Percentiles rank a stretch among this genome's conserved stretches.
Conservation (phyloP, 2,329 filamentous ascomycete species). For the Sarocladiaceae sp. region DNA sequence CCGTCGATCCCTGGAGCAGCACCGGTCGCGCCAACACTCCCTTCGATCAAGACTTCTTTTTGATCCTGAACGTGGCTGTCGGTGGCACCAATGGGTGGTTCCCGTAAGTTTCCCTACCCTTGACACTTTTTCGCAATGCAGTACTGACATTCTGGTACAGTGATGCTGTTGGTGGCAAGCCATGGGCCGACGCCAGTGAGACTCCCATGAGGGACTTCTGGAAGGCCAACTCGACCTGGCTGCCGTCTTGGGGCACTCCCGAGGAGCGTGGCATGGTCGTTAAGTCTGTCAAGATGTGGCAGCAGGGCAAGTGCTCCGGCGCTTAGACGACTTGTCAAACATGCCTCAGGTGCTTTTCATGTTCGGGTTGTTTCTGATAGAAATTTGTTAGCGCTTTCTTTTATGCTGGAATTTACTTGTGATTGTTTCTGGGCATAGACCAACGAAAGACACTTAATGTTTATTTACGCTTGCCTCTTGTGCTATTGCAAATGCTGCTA, state of each 20-base stretch:
- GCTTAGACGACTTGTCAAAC: too few species aligned
- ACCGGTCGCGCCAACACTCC: constrained; percentile 38
- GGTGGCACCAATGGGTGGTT: constrained; percentile 47
- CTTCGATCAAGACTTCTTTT: constrained; percentile 47
- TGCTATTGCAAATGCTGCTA: too few species aligned
- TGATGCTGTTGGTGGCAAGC: constrained; percentile 39
- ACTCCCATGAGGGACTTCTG: constrained; percentile 37
- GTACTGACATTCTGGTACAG: constrained; percentile 15
- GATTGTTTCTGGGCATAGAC: too few species aligned
- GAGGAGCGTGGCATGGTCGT: constrained; percentile 41
- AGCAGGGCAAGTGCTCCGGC: too few species aligned
- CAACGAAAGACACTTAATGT: too few species aligned
- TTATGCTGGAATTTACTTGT: too few species aligned
- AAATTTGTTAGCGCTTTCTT: too few species aligned
- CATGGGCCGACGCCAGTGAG: constrained; percentile 38
- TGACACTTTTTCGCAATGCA: constrained; percentile 12
- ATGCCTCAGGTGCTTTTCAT: too few species aligned
- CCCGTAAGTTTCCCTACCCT: constrained; percentile 24
- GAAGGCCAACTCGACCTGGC: constrained; percentile 34
- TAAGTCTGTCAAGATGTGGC: constrained; percentile 43
- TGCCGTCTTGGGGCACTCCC: constrained; percentile 40
- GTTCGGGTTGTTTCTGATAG: too few species aligned
- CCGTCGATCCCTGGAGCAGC: constrained; percentile 39
- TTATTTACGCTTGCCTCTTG: too few species aligned
- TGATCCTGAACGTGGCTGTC: constrained; percentile 49